phyloP scores from a whole-genome alignment of 768 basidiomycete species.

The Lactarius deliciosus region DNA sequence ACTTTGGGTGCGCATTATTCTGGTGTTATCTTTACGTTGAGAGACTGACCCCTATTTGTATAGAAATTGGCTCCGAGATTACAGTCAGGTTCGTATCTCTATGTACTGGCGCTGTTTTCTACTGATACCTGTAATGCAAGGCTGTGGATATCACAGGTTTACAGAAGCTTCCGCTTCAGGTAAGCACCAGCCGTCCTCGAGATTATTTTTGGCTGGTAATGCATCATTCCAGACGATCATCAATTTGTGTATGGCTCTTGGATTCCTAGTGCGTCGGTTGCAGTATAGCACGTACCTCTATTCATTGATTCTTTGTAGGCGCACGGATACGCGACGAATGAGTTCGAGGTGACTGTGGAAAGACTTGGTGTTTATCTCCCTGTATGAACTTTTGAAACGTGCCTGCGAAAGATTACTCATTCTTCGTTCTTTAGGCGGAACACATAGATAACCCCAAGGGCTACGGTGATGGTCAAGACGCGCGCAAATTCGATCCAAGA shows the following conservation, averaged over 20 bases:
- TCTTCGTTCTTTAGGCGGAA: constrained; percentile 50
- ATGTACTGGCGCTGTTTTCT: not conserved
- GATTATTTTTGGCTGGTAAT: not conserved
- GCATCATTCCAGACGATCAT: constrained; percentile 63
- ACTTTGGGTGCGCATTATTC: constrained; percentile 61
- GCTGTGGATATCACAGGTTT: constrained; percentile 82
- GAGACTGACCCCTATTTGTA: constrained; percentile 7
- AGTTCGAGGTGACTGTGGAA: constrained; percentile 84
- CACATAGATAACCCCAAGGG: constrained; percentile 95
- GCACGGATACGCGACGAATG: constrained; percentile 76
- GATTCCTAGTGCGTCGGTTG: constrained; percentile 65
- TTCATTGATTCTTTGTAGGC: constrained; percentile 43
- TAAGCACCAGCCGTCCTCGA: constrained; percentile 33
- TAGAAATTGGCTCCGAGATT: constrained; percentile 88
- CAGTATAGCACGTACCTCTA: not conserved
- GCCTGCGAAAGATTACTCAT: not conserved
- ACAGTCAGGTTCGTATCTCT: constrained; percentile 56
- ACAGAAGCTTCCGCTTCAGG: constrained; percentile 69
- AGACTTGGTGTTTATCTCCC: constrained; percentile 85
- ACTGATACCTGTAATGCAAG: constrained; percentile 36
- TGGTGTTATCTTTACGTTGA: not conserved
- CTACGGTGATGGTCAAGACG: constrained; percentile 82
- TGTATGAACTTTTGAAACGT: constrained; percentile 40
- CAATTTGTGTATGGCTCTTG: constrained; percentile 86
- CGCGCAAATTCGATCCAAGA: constrained; percentile 69